These are phyloP conservation scores for Pythium apleroticum DNA, from an alignment of 352 stramenopile genomes.

Conservation along the genomic window DNA sequence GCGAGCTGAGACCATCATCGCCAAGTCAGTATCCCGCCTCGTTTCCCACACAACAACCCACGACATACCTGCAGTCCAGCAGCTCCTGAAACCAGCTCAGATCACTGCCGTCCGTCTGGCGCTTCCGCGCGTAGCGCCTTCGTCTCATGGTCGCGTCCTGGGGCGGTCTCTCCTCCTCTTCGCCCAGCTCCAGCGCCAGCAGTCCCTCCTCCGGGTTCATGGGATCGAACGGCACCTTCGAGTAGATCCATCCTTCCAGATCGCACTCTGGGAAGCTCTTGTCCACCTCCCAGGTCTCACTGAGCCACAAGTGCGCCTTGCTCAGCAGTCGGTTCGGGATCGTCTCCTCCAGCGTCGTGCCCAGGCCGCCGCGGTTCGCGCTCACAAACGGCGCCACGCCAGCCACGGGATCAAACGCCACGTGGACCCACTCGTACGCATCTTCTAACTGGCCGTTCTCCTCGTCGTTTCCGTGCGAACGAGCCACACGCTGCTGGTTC, in stretches of 20 bases:
- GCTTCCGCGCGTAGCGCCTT: constrained; percentile 56
- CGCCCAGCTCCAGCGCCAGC: constrained; percentile 7
- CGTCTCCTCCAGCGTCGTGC: constrained; percentile 56
- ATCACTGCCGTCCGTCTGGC: constrained; percentile 69
- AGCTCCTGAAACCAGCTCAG: constrained; percentile 85
- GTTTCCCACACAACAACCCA: background rate
- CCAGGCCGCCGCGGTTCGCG: constrained; percentile 61
- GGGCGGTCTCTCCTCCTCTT: constrained; percentile 6
- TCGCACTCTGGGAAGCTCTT: constrained; percentile 47
- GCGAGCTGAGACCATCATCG: constrained; percentile 28
- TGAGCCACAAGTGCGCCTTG: constrained; percentile 74
- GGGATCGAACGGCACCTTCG: background rate
- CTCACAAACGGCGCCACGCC: constrained; percentile 56
- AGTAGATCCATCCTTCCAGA: constrained; percentile 77
- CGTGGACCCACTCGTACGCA: constrained; percentile 30
- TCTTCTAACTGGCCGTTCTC: constrained; percentile 4
- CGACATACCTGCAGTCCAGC: constrained; percentile 65
- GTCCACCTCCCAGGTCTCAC: constrained; percentile 62
- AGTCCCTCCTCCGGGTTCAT: constrained; percentile 11
- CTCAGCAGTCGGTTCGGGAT: constrained; percentile 61
- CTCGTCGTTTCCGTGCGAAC: background rate
- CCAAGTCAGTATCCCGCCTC: constrained; percentile 16
- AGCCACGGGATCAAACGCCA: constrained; percentile 41
- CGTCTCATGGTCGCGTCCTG: constrained; percentile 44
- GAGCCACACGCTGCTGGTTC: constrained; percentile 16